Conservation (phyloP, 441 rosid species). For the Cnidoscolus chayamansa region DNA sequence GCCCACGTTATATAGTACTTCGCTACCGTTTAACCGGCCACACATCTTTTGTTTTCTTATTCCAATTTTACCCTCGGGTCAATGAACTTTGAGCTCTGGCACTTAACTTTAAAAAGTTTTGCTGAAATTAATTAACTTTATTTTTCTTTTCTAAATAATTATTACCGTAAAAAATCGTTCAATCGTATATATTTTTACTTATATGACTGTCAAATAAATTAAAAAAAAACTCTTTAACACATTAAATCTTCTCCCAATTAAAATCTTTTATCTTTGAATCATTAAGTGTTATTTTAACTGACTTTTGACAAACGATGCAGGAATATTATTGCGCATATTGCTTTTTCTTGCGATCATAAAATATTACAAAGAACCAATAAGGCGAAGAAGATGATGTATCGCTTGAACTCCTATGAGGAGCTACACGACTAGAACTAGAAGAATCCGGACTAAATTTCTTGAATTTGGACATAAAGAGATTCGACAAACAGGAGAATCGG, state of each 20-base stretch:
- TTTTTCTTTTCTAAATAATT: too few relatives aligned
- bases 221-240: too few relatives aligned
- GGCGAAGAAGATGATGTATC: constrained; percentile 36
- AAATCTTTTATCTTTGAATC: too few relatives aligned
- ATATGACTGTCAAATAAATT: too few relatives aligned
- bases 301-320: too few relatives aligned
- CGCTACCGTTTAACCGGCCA: constrained; percentile 28
- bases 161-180: too few relatives aligned
- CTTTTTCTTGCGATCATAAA: constrained; percentile 25
- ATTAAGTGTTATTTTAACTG: too few relatives aligned
- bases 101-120: too few relatives aligned
- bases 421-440: neutral
- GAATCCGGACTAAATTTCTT: constrained; percentile 45
- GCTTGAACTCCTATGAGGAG: constrained; percentile 24
- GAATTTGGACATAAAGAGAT: constrained; percentile 61
- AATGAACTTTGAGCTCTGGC: neutral
- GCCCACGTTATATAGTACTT: constrained; percentile 12
- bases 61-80: neutral
- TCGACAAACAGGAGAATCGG: constrained; percentile 41
- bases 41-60: neutral
- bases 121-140: too few relatives aligned
- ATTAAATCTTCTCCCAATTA: too few relatives aligned
- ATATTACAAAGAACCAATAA: constrained; percentile 39
- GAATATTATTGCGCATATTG: neutral
- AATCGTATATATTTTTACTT: too few relatives aligned